Percentiles rank a stretch among this genome's conserved stretches.
These are phyloP conservation scores for Fusarium scirpi DNA, from an alignment of 2,329 filamentous ascomycete species.

Conservation along the genomic window DNA sequence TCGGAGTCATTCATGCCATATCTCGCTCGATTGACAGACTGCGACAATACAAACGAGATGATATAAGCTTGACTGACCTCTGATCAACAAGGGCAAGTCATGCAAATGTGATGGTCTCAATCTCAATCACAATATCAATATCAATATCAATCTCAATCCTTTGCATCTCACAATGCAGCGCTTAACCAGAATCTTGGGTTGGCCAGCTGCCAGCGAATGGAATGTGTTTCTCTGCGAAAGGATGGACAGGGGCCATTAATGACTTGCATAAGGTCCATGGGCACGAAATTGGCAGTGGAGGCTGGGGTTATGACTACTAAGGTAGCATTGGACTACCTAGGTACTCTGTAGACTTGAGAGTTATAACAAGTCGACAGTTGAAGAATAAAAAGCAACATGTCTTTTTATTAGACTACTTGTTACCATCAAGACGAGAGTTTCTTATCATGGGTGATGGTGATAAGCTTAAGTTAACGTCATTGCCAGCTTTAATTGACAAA, in stretches of 20 bases:
- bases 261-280: constrained; percentile 6
- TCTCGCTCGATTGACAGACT: neutral
- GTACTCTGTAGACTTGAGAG: neutral
- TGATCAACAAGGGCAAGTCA: neutral
- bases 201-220: neutral
- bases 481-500: neutral
- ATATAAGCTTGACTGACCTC: neutral
- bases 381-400: neutral
- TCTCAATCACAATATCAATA: no score
- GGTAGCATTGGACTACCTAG: neutral
- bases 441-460: neutral
- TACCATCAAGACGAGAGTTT: neutral
- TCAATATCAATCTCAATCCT: neutral
- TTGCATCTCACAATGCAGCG: neutral
- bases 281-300: neutral
- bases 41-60: neutral
- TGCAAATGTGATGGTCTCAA: neutral
- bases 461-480: constrained; percentile 24
- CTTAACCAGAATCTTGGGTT: constrained; percentile 1
- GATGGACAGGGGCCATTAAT: constrained; percentile 4
- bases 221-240: neutral
- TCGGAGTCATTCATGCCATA: no score
- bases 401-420: neutral
- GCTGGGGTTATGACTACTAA: neutral
- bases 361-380: neutral